Evolutionary conservation across 176 grass and related monocot genomes (phyloP).

Genomic region (Triticum monococcum): DNA sequence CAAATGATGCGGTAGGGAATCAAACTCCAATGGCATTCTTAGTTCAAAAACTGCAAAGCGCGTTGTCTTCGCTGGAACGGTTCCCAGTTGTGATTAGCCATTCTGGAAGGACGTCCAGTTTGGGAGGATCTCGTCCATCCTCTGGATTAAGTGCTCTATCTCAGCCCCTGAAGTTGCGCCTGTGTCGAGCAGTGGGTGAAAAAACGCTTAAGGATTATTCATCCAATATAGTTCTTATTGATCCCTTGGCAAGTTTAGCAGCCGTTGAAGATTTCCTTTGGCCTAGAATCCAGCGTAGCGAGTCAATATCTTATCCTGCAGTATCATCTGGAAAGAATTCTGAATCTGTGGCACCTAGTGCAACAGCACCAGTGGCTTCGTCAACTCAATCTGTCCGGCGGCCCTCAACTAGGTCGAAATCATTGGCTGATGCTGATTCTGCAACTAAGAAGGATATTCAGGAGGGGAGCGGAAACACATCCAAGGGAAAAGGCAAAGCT

Average conservation of each 20-base stretch:
- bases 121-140: constrained; percentile 48
- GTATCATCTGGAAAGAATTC: constrained; percentile 48
- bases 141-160: constrained; percentile 66
- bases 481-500: constrained; percentile 86
- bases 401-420: constrained; percentile 55
- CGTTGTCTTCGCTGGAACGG: constrained; percentile 71
- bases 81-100: constrained; percentile 82
- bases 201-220: constrained; percentile 88
- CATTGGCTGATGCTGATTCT: constrained; percentile 48
- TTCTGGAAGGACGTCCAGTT: constrained; percentile 54
- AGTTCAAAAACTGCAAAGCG: constrained; percentile 83
- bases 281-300: constrained; percentile 71
- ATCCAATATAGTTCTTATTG: constrained; percentile 89
- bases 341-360: constrained; percentile 50
- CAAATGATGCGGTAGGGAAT: constrained; percentile 40
- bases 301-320: constrained; percentile 49
- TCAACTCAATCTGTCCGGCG: constrained; percentile 44
- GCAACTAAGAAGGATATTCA: constrained; percentile 50
- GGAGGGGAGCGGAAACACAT: constrained; percentile 48
- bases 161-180: constrained; percentile 82
- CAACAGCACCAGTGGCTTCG: constrained; percentile 40
- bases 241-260: constrained; percentile 75
- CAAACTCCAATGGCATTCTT: constrained; percentile 60
- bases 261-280: constrained; percentile 91
- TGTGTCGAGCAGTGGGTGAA: constrained; percentile 74